phyloP scores from a whole-genome alignment of 139 green algal species.

The Pleodorina starrii region DNA sequence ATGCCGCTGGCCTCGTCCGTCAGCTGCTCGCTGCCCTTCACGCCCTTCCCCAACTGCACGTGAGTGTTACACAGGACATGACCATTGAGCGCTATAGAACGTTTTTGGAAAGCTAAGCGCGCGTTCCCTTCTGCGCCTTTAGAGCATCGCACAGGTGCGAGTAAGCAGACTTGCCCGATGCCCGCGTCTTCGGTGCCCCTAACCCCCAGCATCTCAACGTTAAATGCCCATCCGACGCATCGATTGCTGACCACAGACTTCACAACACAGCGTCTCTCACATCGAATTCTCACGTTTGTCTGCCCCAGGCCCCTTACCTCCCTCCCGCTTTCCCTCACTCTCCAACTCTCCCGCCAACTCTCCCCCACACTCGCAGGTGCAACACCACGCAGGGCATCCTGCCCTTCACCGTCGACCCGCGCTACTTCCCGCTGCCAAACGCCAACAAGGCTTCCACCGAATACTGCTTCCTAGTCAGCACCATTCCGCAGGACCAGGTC shows the following conservation, averaged over 20 bases:
- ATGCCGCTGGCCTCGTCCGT: neutral
- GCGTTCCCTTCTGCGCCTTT: no score
- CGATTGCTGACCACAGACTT: no score
- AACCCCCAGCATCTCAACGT: no score
- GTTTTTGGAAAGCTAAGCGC: no score
- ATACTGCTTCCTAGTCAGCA: neutral
- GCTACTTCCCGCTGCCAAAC: neutral
- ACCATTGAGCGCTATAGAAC: no score
- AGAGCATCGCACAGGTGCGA: no score
- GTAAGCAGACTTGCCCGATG: no score
- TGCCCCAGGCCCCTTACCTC: neutral
- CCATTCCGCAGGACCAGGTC: neutral
- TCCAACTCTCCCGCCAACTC: neutral
- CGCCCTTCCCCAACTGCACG: neutral
- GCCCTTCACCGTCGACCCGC: neutral
- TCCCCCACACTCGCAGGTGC: neutral
- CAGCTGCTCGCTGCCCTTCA: neutral
- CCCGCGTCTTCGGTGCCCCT: no score
- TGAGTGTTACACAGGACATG: neutral
- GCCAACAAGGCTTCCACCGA: neutral
- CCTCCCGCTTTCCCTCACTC: neutral
- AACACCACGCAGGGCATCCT: slow-evolving; percentile 2
- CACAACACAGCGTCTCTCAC: no score
- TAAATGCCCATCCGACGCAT: no score
- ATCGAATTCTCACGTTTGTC: no score